Conservation (phyloP, 2,329 filamentous ascomycete species). For the Fusarium equiseti region DNA sequence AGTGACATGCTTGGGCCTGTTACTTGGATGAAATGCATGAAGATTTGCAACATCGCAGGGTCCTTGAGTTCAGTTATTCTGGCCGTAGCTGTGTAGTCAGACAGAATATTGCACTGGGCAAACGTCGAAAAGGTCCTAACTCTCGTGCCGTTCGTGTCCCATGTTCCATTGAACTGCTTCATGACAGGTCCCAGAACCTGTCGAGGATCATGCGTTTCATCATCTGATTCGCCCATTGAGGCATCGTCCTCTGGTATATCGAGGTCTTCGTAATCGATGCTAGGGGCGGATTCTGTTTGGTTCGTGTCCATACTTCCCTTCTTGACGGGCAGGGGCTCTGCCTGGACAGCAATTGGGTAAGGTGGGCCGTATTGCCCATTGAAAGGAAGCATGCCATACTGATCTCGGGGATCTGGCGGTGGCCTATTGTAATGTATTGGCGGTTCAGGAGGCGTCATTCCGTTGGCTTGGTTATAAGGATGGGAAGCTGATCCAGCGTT, state of each 20-base stretch:
- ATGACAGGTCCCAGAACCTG: conserved; percentile 50
- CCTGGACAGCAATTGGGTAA: conserved; percentile 23
- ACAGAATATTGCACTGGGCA: conserved; percentile 64
- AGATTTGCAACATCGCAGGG: conserved; percentile 82
- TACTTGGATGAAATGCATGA: conserved; percentile 91
- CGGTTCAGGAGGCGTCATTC: conserved; percentile 25
- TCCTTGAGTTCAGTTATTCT: conserved; percentile 81
- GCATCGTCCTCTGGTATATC: conserved; percentile 65
- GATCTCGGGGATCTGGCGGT: conserved; percentile 31
- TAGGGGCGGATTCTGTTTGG: conserved; percentile 14
- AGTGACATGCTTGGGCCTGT: conserved; percentile 88
- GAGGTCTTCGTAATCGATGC: conserved; percentile 49
- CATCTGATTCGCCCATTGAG: conserved; percentile 72
- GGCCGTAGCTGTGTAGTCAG: conserved; percentile 75
- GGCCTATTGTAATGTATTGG: conserved; percentile 28
- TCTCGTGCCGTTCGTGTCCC: conserved; percentile 54
- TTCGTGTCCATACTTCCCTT: conserved; percentile 19
- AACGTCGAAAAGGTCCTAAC: conserved; percentile 64
- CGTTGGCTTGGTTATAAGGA: conserved; percentile 30
- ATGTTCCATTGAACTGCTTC: conserved; percentile 53
- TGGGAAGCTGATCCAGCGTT: conserved; percentile 28
- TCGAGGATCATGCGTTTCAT: conserved; percentile 61
- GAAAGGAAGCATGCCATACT: conserved; percentile 24
- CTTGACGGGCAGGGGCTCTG: conserved; percentile 13
- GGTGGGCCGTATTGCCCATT: conserved; percentile 18